Evolutionary conservation across 1,284 basidiomycete genomes (phyloP), one percentile per base, ranked within the genome.

Genomic region (Marasmius tenuissimus): DNA sequence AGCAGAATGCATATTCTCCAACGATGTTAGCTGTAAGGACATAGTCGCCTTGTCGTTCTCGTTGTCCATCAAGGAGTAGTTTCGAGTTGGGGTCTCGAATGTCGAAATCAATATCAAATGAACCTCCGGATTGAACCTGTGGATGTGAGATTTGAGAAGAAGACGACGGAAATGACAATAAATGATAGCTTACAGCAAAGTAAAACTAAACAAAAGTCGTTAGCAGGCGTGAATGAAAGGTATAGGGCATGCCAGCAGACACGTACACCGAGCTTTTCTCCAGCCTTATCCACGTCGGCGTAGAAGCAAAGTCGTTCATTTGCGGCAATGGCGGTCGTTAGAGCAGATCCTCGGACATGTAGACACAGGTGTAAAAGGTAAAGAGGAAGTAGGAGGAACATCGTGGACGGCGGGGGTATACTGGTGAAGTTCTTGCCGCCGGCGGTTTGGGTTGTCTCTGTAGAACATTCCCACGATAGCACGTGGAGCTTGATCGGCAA

Each of bases 1-100:
- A 98, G 80, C 97, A 99, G 80, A 99, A 99, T 2, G 94, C 81
- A 77, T 98, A 98, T 83, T 99, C 97, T 70, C 97, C 97, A 61
- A 91, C 85, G 40, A 85, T 85, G 77, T 98, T 96, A 12, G 94
- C 97, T 4, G 97, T 99, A 67, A 99, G 88, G 65, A 99, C 94
- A 72, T 91, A 98, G 84, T 99, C 97, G 48, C 97, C 95, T 71
- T 98, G 96, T 39, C 94, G 88, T 72, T 98, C 96, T 49, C 89
- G 87, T 67, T 85, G 76, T 59, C 95, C 97, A 59, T 95, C 90
- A 50, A 98, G 85, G 42, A 99, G 76, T 52, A 96, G 80, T 71
- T 89, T 93, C 73, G 94, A 91, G 61, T 87, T 87, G 11, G 97
- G 97, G 73, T 96, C 94, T 68, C 90, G 93, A 66, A 99, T 86